Percentiles rank a stretch among this genome's conserved stretches.
These are phyloP conservation scores for Solanum clarkiae DNA, from an alignment of 257 asterid species.

Conservation along the genomic window DNA sequence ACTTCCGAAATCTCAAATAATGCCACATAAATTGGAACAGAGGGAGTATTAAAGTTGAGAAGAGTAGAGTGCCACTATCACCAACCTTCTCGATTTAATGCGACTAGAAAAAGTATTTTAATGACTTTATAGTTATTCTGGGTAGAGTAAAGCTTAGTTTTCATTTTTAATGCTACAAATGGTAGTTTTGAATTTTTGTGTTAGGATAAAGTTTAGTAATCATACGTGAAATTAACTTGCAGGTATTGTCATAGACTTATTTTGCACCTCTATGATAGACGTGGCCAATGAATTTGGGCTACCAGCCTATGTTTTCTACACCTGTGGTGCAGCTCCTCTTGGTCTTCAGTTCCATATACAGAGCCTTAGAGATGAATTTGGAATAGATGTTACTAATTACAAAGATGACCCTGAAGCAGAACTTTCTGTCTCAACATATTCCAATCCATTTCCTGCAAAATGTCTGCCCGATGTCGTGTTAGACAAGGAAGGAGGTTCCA, in stretches of 20 bases:
- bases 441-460: conserved; percentile 5
- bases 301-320: conserved; percentile 12
- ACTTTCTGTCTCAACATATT: not conserved
- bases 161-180: not conserved
- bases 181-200: not conserved
- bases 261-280: conserved; percentile 16
- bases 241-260: conserved; percentile 1
- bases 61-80: not conserved
- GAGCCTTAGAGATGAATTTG: conserved; percentile 8
- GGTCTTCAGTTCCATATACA: conserved; percentile 18
- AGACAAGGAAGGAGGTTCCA: not conserved
- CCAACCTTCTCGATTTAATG: not conserved
- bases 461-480: not conserved
- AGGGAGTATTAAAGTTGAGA: not conserved
- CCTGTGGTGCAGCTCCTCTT: conserved; percentile 5
- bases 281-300: conserved; percentile 15
- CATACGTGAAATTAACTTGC: not conserved
- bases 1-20: not conserved
- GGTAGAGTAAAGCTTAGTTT: not conserved
- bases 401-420: not conserved
- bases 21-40: not conserved
- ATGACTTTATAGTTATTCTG: not conserved
- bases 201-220: not conserved
- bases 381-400: not conserved
- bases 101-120: not conserved